Base-by-base conservation (phyloP, 345 rosid genomes). In the Trapa incisa region DNA sequence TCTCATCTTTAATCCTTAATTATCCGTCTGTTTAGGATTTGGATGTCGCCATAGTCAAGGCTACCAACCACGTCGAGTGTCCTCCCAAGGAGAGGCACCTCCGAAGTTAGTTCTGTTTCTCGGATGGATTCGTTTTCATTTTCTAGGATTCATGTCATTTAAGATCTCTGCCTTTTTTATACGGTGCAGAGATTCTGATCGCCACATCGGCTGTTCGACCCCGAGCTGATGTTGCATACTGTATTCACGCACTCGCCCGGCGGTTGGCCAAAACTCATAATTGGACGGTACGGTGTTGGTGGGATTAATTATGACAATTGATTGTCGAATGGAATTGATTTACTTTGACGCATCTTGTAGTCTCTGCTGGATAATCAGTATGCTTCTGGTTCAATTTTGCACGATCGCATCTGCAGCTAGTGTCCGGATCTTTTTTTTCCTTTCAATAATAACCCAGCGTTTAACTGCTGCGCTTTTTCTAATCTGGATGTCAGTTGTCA, bases 21-120 rank as follows among this genome's bases (percentile, higher is more conserved):
- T 66, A 45, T 65, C 62, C 65, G 50, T 47, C 37, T 73, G 75
- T 61, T 14, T 82, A 95, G 99, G 98, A 95, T 62, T 79, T 95
- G 86, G 99, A 95, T 82, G 96, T 95, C 58, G 99, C 99, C 52
- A 74, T 95, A 69, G 99, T 95, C 68, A 95, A 95, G 80, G 90
- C 99, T 13, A 89, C 99, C 7, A 95, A 89, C 71, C 99, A 95
- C 64, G 99, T 95, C 47, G 99, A 87, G 87, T 84, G 93, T 73
- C 96, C 96, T 35, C 99, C 99, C 68, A 95, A 95, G 75, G 99
- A 95, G 65, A 78, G 98, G 45, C 96, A 89, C 75, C 90, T 95
- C 70, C 70, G 94, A 73, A 95, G 99, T 95, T 68, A 78, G 92
- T 79, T 1, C 48, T 7, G 10, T 45, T 37, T 60, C 62, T 16